These are phyloP conservation scores for Aegilops bicornis DNA, from an alignment of 176 grass and related monocot species.

Conservation along the genomic window DNA sequence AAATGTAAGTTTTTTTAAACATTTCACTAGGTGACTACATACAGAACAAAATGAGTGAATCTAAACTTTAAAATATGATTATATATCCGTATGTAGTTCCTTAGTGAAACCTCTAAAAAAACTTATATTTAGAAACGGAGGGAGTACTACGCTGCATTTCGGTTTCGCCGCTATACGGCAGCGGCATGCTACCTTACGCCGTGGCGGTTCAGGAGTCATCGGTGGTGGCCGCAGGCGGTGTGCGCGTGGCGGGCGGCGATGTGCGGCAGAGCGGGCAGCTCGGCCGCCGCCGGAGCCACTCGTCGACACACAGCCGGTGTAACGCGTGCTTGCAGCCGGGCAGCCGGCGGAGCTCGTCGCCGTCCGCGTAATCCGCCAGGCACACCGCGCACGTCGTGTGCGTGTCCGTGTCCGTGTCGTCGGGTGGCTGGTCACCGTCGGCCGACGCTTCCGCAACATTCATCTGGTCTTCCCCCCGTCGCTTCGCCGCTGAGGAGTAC, in stretches of 20 bases:
- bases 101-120: too few species aligned
- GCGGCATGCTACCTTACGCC: neutral
- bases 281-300: slow-evolving; percentile 41
- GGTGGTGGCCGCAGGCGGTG: neutral
- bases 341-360: slow-evolving; percentile 46
- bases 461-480: neutral
- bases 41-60: too few species aligned
- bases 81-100: too few species aligned
- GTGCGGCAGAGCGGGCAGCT: slow-evolving; percentile 59
- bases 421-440: neutral
- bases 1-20: too few species aligned
- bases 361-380: slow-evolving; percentile 37
- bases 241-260: neutral
- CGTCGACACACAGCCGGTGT: slow-evolving; percentile 51
- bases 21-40: too few species aligned
- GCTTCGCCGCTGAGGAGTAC: neutral
- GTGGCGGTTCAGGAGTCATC: neutral
- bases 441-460: too few species aligned
- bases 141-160: too few species aligned
- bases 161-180: too few species aligned
- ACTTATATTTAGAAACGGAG: too few species aligned
- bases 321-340: slow-evolving; percentile 52
- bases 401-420: neutral
- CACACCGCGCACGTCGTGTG: slow-evolving; percentile 39
- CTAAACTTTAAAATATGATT: too few species aligned